Evolutionary conservation across 73 alveolate species (phyloP), one percentile per base, ranked within the genome.

Genomic region (Paramecium primaurelia): DNA sequence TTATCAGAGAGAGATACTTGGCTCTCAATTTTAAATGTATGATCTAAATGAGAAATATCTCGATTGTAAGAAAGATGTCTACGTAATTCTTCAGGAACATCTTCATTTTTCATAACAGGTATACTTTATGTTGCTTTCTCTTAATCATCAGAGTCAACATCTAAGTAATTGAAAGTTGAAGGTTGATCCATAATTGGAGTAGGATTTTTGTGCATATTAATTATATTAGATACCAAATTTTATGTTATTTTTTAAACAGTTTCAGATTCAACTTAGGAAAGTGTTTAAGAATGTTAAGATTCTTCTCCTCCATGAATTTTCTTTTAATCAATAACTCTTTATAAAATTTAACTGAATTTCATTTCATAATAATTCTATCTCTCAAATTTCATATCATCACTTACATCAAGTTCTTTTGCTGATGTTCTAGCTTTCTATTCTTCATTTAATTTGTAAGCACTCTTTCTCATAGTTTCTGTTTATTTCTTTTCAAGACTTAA

Each of bases 321-420:
- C 87, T 73, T 73, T 73, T 73, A 16, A 73, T 64, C 84, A 9
- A 73, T 73, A 4, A 73, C 87, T 73, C 59, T 73, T 73, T 73
- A 25, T 36, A 73, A 40, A 2, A 73, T 73, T 37, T 34, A 12
- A 4, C 60, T 73, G n/a, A 73, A 37, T 44, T 73, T 73, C 87
- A 73, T 73, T 37, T 73, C 87, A 37, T 73, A 73, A 16, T 73
- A 73, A 4, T 73, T 37, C 18, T 73, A 20, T 73, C 58, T 20
- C 7, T 37, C 59, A 73, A 37, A 73, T 73, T 73, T 16, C 12
- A 73, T 34, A 6, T 64, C 84, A 32, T 64, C 47, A 64, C 84
- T 64, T 6, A 12, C 42, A 64, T 64, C 84, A 28, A 64, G 51
- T 64, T 64, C 84, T 64, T 64, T 28, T 1, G 47, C 47, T 0